phyloP scores from a whole-genome alignment of 2,329 filamentous ascomycete species.

The Blastomyces emzantsi region DNA sequence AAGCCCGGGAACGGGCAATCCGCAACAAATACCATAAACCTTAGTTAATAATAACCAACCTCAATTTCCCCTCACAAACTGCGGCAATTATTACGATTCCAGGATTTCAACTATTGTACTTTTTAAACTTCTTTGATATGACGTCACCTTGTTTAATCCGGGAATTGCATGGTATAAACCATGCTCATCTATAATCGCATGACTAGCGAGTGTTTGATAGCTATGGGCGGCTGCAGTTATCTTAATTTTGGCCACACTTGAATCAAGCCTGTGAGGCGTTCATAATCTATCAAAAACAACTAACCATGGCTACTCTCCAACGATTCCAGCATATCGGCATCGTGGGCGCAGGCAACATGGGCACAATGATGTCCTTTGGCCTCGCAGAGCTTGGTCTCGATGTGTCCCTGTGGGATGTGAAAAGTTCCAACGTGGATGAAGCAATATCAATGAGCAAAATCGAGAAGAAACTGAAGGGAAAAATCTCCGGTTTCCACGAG shows the following conservation, averaged over 20 bases:
- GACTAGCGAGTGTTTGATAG: no score
- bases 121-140: neutral
- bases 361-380: slow-evolving; percentile 36
- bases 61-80: neutral
- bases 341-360: slow-evolving; percentile 36
- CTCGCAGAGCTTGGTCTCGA: slow-evolving; percentile 33
- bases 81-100: neutral
- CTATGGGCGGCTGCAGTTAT: neutral
- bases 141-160: neutral
- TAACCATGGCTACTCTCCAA: neutral
- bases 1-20: neutral
- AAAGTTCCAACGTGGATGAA: slow-evolving; percentile 27
- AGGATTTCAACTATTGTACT: neutral
- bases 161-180: no score
- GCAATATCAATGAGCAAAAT: slow-evolving; percentile 21
- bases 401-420: slow-evolving; percentile 34
- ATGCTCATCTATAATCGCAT: no score
- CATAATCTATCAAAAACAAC: slow-evolving; percentile 1
- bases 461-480: slow-evolving; percentile 22
- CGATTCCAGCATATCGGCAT: slow-evolving; percentile 32
- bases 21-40: neutral
- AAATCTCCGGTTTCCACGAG: slow-evolving; percentile 28
- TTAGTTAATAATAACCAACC: no score
- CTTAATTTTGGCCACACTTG: neutral
- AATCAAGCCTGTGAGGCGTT: neutral